Evolutionary conservation across 208 protist genomes (phyloP), one percentile per base, ranked within the genome.

Genomic region (Crithidia bombi): DNA sequence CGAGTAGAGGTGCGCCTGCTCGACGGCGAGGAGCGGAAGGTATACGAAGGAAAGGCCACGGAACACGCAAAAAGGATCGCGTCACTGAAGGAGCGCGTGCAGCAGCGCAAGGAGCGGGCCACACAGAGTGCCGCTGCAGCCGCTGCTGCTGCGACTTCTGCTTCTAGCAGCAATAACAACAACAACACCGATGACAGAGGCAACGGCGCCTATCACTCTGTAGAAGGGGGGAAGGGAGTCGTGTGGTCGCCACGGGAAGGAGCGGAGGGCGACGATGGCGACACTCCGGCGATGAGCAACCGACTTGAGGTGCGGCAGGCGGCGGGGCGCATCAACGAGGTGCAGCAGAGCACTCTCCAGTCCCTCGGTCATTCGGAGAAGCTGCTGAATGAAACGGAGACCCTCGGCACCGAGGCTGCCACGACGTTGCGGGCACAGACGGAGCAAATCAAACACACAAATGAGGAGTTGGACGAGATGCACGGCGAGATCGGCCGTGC

Each of bases 361-460:
- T 88, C 87, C 19, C 64, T 95, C 17, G 78, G 66, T 1, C 73
- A 76, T 35, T 82, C 87, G 14, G 90, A 95, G 73, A 73, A 73
- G 69, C 38, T 89, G 43, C 44, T 95, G 52, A 79, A 79, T 69
- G 81, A 91, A 41, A 94, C 90, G 26, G 88, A 97, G 66, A 69
- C 65, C 28, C 62, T 90, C 2, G 89, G 82, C 46, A 46, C 65
- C 23, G 85, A 92, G 67, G 87, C 89, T 14, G 73, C 78, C 23
- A 69, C 81, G 47, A 91, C 73, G 65, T 73, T 97, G 38, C 75
- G 59, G 12, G 70, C 44, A 15, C 92, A 97, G 63, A 89, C 81
- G 25, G 89, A 92, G 73, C 83, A 94, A 69, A 90, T 96, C 56
- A 73, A 83, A 52, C 61, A 81, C 43, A 86, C 88, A 7, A 86